A percentile compares a stretch with the other conserved stretches of the same genome.
Conservation (phyloP, 2,329 filamentous ascomycete species). For the Bipolaris sorokiniana region DNA sequence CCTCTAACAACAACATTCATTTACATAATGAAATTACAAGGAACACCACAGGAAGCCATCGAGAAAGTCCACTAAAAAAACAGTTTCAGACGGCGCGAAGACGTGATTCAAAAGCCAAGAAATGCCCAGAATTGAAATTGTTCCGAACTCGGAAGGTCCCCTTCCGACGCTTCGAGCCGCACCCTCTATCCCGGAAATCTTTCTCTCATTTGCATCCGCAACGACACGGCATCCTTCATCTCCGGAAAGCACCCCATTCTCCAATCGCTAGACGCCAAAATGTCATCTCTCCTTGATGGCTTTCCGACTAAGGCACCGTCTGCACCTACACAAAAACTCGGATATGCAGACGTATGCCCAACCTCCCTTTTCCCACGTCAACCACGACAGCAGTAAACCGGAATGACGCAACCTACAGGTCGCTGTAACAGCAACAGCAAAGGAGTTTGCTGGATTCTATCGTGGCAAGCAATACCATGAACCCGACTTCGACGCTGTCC, state of each 20-base stretch:
- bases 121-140: not conserved
- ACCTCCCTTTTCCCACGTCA: not conserved
- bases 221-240: not conserved
- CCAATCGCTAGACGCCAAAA: not conserved
- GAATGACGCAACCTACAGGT: conserved; percentile 24
- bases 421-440: conserved; percentile 43
- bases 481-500: conserved; percentile 5
- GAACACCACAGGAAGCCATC: no score
- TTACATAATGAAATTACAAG: no score
- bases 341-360: conserved; percentile 8
- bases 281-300: not conserved
- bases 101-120: not conserved
- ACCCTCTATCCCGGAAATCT: not conserved
- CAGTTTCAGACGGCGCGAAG: not conserved
- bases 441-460: conserved; percentile 59
- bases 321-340: not conserved
- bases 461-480: conserved; percentile 38
- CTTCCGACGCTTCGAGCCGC: not conserved
- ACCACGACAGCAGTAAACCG: not conserved
- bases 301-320: not conserved
- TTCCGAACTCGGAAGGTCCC: not conserved
- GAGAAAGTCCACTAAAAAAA: no score
- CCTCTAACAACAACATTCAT: not conserved
- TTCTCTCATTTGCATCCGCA: not conserved
- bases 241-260: not conserved